Base-by-base conservation (phyloP, 768 basidiomycete species). In the Hericium rajendrae region DNA sequence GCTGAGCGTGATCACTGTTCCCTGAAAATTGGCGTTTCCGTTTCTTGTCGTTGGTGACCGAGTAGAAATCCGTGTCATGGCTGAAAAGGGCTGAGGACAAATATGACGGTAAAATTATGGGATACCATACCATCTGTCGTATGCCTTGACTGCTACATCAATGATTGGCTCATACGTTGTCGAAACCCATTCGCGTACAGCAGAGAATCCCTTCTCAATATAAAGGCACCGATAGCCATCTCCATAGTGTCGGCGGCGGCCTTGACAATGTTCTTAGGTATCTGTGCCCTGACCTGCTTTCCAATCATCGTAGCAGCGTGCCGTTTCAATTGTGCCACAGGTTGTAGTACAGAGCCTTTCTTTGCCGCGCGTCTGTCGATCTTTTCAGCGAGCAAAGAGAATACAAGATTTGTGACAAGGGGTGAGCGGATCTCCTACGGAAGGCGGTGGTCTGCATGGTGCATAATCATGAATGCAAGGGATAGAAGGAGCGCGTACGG, bases 181-280 rank as follows among this genome's bases (percentile, higher is more conserved):
- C 54, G 65, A 64, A 2, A 75, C 68, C 74, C 76, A 78, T 2
- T 64, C 46, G 48, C 66, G 69, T 38, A 78, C 71, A 38, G 67
- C 69, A 39, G 68, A 62, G 37, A 71, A 68, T 4, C 78, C 76
- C 40, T 64, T 58, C 56, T 79, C 74, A 53, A 70, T 56, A 61
- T 74, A 73, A 57, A 73, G 74, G 71, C 72, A n/a, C 72, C 77
- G 1, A 78, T 71, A 20, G 78, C 71, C 12, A 74, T 72, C 62
- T 79, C 77, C 61, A 77, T 76, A 9, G 76, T 70, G 60, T 79
- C 79, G 15, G 75, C 78, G 6, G 67, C 74, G 12, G 68, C 69
- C 62, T 77, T 79, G 15, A 58, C 40, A 59, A 59, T 57, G 20
- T 15, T 22, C 24, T 56, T 60, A 58, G 37, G 66, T 62, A 54